Evolutionary conservation across 2,329 filamentous ascomycete genomes (phyloP), one percentile per base, ranked within the genome.

Genomic region (Acarospora socialis): DNA sequence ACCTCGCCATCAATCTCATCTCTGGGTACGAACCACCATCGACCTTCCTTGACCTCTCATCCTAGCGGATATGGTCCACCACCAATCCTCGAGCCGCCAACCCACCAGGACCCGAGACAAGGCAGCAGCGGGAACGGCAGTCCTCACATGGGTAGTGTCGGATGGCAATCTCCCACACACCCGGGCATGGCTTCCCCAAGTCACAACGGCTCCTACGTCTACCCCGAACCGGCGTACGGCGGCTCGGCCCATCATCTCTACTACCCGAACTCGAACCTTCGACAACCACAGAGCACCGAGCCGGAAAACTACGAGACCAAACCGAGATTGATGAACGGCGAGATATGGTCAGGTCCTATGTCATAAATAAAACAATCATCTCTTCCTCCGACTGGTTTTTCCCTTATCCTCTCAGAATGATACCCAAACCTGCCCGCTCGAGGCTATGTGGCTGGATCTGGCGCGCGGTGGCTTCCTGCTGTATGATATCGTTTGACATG

Each of bases 81-180:
- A 2, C 75, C 80, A 29, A 84, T 81, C 10, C 65, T 94, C 31
- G 87, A 94, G 59, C 75, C 76, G 14, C 83, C 86, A 9, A 63
- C 74, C 16, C 86, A 73, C 53, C 69, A 82, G 39, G 82, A 87
- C 51, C 77, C 81, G 37, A 75, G 78, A 42, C 76, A 79, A 45
- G 73, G 69, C 30, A 67, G 67, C 34, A 92, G 81, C 50, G 77
- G 71, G n/a, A 73, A 65, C 35, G 80, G 81, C 32, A 93, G 84
- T 54, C 86, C 87, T 30, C 86, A 94, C 54, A 82, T 93, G 73
- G 59, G 61, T 39, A 74, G 68, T 38, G 68, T 82, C 40, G 80
- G 81, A 33, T 94, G 87, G 86, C 80, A 83, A 43, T 92, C 84
- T 4, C 84, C 84, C 3, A 73, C 76, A 2, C 80, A 86, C 43